These are phyloP conservation scores for Bathelium albidoporum DNA, from an alignment of 495 filamentous ascomycete genomes.

Conservation along the genomic window DNA sequence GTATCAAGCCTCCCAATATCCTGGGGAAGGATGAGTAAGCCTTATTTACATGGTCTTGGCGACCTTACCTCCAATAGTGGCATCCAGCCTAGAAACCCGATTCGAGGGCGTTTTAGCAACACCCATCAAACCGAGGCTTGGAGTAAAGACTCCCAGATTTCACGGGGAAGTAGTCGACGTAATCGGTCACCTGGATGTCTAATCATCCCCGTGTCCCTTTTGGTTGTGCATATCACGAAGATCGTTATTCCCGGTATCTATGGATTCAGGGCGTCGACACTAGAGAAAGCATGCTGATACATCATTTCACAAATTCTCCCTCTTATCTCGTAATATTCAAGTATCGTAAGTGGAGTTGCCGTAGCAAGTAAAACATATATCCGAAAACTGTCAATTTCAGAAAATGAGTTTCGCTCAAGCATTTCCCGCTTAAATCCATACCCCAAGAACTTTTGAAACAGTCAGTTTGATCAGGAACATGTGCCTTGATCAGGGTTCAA, in stretches of 20 bases:
- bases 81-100: not conserved
- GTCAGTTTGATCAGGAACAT: too few species aligned
- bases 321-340: too few species aligned
- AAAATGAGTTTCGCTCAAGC: too few species aligned
- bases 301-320: too few species aligned
- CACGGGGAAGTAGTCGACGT: not conserved
- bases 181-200: not conserved
- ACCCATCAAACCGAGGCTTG: not conserved
- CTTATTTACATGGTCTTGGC: not conserved
- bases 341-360: too few species aligned
- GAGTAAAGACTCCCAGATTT: not conserved
- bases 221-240: not conserved
- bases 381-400: too few species aligned
- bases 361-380: too few species aligned
- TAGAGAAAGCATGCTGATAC: too few species aligned
- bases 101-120: not conserved
- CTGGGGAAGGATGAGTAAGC: not conserved
- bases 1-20: not conserved
- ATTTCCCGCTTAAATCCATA: too few species aligned
- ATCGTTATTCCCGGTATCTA: not conserved
- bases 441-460: too few species aligned
- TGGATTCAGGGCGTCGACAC: too few species aligned
- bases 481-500: too few species aligned
- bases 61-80: not conserved
- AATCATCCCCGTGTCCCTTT: not conserved